These are phyloP conservation scores for Russula sp. DNA, from an alignment of 768 basidiomycete species.

Conservation along the genomic window DNA sequence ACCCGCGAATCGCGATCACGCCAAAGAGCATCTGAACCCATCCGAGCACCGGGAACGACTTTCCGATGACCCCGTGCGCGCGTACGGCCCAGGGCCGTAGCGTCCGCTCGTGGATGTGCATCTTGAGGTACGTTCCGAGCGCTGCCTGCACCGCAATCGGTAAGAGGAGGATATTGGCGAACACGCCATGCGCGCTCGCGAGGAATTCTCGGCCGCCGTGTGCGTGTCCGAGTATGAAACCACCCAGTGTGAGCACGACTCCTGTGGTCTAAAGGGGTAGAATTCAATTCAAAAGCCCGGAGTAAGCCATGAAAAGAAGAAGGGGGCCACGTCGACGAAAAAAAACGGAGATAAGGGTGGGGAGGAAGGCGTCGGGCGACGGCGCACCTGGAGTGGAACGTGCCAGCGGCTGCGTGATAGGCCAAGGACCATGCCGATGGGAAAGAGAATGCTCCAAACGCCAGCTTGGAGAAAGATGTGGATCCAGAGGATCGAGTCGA, in stretches of 20 bases:
- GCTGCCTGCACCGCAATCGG: constrained; percentile 59
- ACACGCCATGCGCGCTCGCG: constrained; percentile 61
- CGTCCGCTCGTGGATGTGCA: constrained; percentile 78
- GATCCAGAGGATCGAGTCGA: constrained; percentile 74
- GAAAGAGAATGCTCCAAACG: constrained; percentile 85
- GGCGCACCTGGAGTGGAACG: constrained; percentile 72
- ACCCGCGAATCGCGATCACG: constrained; percentile 61
- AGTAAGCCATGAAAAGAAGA: neutral
- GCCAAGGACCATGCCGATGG: constrained; percentile 73
- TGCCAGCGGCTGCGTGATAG: constrained; percentile 81
- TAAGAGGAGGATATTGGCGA: constrained; percentile 57
- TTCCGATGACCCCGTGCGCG: constrained; percentile 75
- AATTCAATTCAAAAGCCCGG: too few species aligned
- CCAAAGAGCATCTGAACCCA: constrained; percentile 92
- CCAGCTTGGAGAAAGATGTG: constrained; percentile 73
- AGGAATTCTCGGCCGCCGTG: constrained; percentile 77
- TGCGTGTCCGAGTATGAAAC: constrained; percentile 79
- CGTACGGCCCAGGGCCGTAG: constrained; percentile 63
- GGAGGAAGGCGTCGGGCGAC: neutral
- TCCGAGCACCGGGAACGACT: constrained; percentile 73
- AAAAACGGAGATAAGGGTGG: neutral
- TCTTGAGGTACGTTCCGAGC: constrained; percentile 84
- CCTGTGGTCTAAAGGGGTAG: constrained; percentile 39
- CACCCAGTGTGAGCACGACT: constrained; percentile 60
- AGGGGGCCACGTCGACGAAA: neutral